These are phyloP conservation scores for Hortiboletus flavorubellus DNA, from an alignment of 768 basidiomycete genomes.

Conservation along the genomic window DNA sequence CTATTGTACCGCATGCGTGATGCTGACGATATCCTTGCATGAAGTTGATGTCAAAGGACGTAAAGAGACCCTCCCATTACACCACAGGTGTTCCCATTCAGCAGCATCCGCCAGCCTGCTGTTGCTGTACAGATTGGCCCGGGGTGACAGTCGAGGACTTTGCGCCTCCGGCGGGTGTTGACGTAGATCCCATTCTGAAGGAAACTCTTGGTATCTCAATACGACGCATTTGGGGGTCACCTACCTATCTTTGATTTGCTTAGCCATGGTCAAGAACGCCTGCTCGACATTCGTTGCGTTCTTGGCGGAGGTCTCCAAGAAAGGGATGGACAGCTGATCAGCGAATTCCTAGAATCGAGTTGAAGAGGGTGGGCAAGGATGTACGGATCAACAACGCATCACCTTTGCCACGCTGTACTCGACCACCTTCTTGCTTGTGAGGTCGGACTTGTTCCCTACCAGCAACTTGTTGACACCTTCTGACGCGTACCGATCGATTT, in stretches of 20 bases:
- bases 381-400: constrained; percentile 3
- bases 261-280: constrained; percentile 98
- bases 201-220: neutral
- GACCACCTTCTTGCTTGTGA: constrained; percentile 94
- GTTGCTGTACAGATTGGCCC: constrained; percentile 79
- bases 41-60: constrained; percentile 14
- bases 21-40: constrained; percentile 26
- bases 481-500: constrained; percentile 94
- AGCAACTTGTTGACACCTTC: constrained; percentile 98
- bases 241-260: constrained; percentile 91
- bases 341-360: constrained; percentile 74
- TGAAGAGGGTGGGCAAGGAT: neutral
- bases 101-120: constrained; percentile 75
- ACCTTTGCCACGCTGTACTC: constrained; percentile 88
- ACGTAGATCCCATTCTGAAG: constrained; percentile 78
- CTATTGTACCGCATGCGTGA: constrained; percentile 29
- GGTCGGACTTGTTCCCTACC: constrained; percentile 98
- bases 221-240: constrained; percentile 14
- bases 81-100: constrained; percentile 38
- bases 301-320: constrained; percentile 99
- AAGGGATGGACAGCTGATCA: constrained; percentile 88
- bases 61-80: constrained; percentile 16
- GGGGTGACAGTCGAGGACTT: constrained; percentile 84
- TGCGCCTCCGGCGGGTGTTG: constrained; percentile 67
- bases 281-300: constrained; percentile 98